Base-by-base conservation (phyloP, 805 yeast genomes). In the Maudiozyma bulderi region DNA sequence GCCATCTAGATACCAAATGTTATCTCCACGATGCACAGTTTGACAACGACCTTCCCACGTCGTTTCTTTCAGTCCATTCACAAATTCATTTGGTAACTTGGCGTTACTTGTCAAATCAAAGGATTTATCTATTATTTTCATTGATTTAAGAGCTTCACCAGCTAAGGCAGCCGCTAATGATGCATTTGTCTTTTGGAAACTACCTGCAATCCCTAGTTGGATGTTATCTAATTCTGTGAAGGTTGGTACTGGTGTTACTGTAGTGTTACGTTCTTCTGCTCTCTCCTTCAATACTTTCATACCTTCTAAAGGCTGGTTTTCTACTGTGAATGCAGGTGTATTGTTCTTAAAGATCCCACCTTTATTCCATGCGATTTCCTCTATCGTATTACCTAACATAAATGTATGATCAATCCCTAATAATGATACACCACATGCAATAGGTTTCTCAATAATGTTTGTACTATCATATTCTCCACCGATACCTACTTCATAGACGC, bases 391-490 rank as follows among this genome's bases (percentile, higher is more conserved):
- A 7, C 99, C 99, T 47, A 93, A 72, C 75, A 88, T 81, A 48
- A 79, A 73, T 0, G 89, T 84, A 65, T 93, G 99, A 65, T 93
- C 99, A 42, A 93, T 84, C 0, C 98, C 99, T 52, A 93, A 68
- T 6, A 91, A 76, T 2, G 93, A 71, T 14, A 93, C 83, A 38
- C 95, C 99, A 44, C 95, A 82, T 1, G 81, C 90, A 0, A 86
- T 77, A 15, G 99, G 98, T 41, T 73, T 69, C 41, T 74, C 80
- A 45, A 93, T 78, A 2, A 93, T 77, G 63, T 93, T 93, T 10
- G 99, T 93, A n/a, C 96, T 87, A 66, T 93, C 99, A 60, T 81
- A 88, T 62, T 86, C 95, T 6, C 99, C 99, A 31, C 99, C 99
- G 44, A 93, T 95, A 26, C 99, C 99, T 32, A 95, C 99, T 65